phyloP scores from a whole-genome alignment of 1,139 yeast genomes.

The Candida sanyaensis region DNA sequence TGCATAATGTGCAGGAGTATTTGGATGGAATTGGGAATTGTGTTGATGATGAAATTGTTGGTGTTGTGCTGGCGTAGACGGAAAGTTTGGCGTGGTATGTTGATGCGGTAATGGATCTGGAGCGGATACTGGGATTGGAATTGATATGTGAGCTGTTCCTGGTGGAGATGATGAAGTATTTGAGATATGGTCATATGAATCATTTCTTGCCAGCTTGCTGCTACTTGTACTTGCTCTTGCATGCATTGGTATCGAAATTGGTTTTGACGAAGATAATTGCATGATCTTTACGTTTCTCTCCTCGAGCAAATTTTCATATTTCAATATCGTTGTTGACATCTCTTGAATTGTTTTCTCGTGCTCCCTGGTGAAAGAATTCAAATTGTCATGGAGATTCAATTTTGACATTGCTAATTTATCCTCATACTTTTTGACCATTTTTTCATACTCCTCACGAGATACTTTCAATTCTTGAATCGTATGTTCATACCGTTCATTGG shows the following conservation, averaged over 20 bases:
- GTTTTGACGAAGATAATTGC: conserved; percentile 41
- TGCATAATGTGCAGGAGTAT: conserved; percentile 11
- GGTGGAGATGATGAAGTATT: conserved; percentile 10
- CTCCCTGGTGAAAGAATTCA: conserved; percentile 22
- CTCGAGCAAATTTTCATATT: conserved; percentile 38
- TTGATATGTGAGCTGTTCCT: no score
- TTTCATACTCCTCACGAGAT: conserved; percentile 19
- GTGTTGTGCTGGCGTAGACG: neutral
- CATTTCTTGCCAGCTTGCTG: conserved; percentile 7
- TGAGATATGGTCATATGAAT: conserved; percentile 11
- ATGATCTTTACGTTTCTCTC: conserved; percentile 39
- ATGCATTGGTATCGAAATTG: conserved; percentile 40
- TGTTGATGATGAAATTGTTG: conserved; percentile 6
- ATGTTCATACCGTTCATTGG: conserved; percentile 21
- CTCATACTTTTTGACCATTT: conserved; percentile 22
- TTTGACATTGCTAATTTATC: conserved; percentile 26
- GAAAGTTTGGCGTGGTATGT: no score
- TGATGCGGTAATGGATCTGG: neutral
- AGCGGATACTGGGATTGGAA: conserved; percentile 8
- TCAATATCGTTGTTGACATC: conserved; percentile 27
- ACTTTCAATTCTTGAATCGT: conserved; percentile 19
- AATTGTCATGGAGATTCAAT: conserved; percentile 26
- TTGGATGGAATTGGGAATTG: conserved; percentile 2
- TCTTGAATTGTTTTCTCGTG: conserved; percentile 37
- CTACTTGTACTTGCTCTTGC: conserved; percentile 5